Evolutionary conservation across 352 stramenopile species (phyloP), one percentile per base, ranked within the genome.

Genomic region (Phytophthora fragariaefolia): DNA sequence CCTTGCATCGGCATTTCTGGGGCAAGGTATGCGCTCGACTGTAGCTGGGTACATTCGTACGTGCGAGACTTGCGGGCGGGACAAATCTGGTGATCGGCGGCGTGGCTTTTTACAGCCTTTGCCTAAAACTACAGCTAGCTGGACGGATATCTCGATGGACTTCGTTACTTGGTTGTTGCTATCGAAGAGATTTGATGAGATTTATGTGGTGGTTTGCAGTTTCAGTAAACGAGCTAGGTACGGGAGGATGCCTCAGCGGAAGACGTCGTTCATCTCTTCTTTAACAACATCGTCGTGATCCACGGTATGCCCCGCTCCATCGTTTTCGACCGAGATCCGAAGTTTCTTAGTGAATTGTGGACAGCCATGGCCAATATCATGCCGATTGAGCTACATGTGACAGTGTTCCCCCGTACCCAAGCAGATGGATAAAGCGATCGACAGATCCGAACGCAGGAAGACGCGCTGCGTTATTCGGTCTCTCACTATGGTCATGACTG

Each of bases 401-500:
- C 52, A n/a, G 52, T 59, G 7, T 36, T 23, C 6, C 34, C 49
- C 15, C 52, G 52, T n/a, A 23, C 52, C 6, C 34, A 59, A 18
- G 52, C 52, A 3, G 52, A 59, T 34, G 22, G 52, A 1, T 36
- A 59, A 27, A 36, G 34, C 17, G 52, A 50, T 15, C 4, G 52
- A 2, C 52, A 50, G 24, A 59, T 59, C 20, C 8, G 52, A 7
- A 59, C 23, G 15, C 26, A 50, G 23, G 52, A 49, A 36, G 52
- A 59, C 17, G 36, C 36, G 22, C 17, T 59, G n/a, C 22, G 52
- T 1, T 59, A 36, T 9, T 38, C 36, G 0, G 52, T 59, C 13
- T 59, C 52, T 20, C 13, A 42, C 13, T 59, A 59, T 27, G 36
- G 52, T 20, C 36, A 50, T 49, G 36, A 49, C 8, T 59, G 22